Evolutionary conservation across 2,329 filamentous ascomycete species (phyloP).

Genomic region (Emergomyces africanus): DNA sequence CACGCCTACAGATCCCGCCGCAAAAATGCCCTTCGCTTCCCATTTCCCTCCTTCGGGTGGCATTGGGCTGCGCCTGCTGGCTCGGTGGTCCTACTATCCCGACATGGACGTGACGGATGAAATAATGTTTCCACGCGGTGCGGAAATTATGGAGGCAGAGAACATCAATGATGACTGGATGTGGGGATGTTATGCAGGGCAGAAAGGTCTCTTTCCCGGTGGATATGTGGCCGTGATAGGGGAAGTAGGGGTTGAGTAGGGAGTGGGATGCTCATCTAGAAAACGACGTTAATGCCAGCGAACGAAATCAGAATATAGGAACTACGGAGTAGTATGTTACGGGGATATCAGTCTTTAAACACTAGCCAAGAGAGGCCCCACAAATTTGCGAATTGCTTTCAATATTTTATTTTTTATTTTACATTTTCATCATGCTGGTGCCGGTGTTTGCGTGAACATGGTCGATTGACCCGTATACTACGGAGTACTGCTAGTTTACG

Average conservation of each 20-base stretch:
- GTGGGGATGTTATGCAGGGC: slow-evolving; percentile 73
- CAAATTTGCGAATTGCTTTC: background rate
- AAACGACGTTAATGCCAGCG: no score
- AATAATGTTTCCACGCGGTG: slow-evolving; percentile 68
- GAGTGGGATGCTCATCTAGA: no score
- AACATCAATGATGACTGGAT: slow-evolving; percentile 89
- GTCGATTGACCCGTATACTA: no score
- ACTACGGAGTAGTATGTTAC: no score
- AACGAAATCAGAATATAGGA: no score
- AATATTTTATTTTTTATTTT: background rate
- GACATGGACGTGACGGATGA: slow-evolving; percentile 49
- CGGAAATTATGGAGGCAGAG: slow-evolving; percentile 70
- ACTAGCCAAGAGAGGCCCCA: no score
- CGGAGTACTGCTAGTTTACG: no score
- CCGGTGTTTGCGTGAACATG: background rate
- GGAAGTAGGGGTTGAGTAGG: slow-evolving; percentile 13
- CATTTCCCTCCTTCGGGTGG: slow-evolving; percentile 65
- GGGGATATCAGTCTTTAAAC: background rate
- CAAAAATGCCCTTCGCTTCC: slow-evolving; percentile 4
- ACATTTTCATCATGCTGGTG: no score
- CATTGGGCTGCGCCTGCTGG: slow-evolving; percentile 48
- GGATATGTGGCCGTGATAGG: slow-evolving; percentile 52
- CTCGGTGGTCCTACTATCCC: slow-evolving; percentile 70
- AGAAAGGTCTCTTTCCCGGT: slow-evolving; percentile 66
- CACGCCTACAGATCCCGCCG: slow-evolving; percentile 10